These are phyloP conservation scores for Seminavis robusta DNA, from an alignment of 108 stramenopile genomes.

Conservation along the genomic window DNA sequence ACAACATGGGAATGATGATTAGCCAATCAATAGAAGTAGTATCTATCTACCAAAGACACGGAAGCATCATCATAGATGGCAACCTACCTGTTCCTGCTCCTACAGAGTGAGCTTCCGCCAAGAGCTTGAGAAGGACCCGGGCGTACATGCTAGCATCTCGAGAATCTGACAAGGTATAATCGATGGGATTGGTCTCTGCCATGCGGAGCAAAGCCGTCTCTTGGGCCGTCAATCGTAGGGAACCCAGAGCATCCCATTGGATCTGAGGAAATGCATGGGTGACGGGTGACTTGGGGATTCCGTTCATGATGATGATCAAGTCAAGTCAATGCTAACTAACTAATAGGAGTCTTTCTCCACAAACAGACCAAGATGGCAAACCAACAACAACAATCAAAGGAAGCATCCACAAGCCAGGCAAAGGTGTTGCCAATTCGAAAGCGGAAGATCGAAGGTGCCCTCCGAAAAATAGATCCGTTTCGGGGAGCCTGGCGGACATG, in stretches of 20 bases:
- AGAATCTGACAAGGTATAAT: slow-evolving; percentile 82
- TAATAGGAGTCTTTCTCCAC: too few species aligned
- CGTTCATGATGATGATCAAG: slow-evolving; percentile 39
- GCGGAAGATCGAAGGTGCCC: too few species aligned
- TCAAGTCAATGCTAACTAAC: too few species aligned
- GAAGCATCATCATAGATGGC: slow-evolving; percentile 4
- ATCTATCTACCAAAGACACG: neutral
- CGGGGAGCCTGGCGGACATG: too few species aligned
- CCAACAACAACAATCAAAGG: too few species aligned
- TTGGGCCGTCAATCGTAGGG: slow-evolving; percentile 80
- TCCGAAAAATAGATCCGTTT: too few species aligned
- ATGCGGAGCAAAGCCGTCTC: slow-evolving; percentile 84
- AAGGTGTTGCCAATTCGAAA: too few species aligned
- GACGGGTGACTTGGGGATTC: slow-evolving; percentile 56
- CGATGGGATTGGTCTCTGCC: slow-evolving; percentile 89
- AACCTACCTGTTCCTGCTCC: slow-evolving; percentile 62
- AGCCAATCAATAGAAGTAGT: neutral
- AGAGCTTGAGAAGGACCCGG: slow-evolving; percentile 76
- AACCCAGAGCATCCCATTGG: slow-evolving; percentile 78
- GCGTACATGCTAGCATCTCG: slow-evolving; percentile 92
- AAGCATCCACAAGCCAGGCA: too few species aligned
- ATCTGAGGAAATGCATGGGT: slow-evolving; percentile 63
- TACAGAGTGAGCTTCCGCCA: slow-evolving; percentile 75
- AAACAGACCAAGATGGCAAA: too few species aligned
- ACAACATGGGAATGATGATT: too few species aligned